Base-by-base conservation (phyloP, 345 rosid species). In the Acer campestre region DNA sequence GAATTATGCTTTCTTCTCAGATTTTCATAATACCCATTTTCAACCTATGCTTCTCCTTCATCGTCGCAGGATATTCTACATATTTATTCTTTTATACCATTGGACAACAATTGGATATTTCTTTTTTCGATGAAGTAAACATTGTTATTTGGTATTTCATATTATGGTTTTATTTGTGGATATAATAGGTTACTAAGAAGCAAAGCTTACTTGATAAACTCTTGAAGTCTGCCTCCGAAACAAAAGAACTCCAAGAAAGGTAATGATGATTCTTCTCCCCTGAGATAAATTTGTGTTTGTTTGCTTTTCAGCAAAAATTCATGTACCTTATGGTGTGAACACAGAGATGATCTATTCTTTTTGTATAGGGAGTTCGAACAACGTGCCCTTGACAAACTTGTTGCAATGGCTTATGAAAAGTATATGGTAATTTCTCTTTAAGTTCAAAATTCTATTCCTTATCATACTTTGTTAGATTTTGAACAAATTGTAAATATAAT, bases 341-440 rank as follows among this genome's bases (percentile, higher is more conserved):
- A 1, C 73, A 53, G 51, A 70, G 35, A 73, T 73, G 53, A 46
- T 64, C 49, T 18, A 59, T 18, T 75, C 13, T 72, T 58, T 38
- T 70, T 76, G 17, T 80, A 17, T 78, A 94, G 98, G 89, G 94
- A 91, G 85, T 90, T 93, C 64, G 89, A 89, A 79, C 86, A 83
- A 69, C 85, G 81, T 72, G 94, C 94, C 42, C 80, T 87, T 82
- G 97, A 95, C 82, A 90, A 90, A 80, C 98, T 95, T 72, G 85
- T 90, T 61, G 82, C 80, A 78, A 86, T 91, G 95, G 94, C 98
- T 79, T 91, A 91, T 89, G 87, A 91, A 66, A 95, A 95, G 87
- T 87, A 92, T 80, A 87, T 85, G 95, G 98, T 93, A 88, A 79
- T 71, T 71, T 70, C 48, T 64, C 67, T 58, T 48, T 25, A 58